Conservation (phyloP, 1,284 basidiomycete genomes). For the Retiboletus fuscus region DNA sequence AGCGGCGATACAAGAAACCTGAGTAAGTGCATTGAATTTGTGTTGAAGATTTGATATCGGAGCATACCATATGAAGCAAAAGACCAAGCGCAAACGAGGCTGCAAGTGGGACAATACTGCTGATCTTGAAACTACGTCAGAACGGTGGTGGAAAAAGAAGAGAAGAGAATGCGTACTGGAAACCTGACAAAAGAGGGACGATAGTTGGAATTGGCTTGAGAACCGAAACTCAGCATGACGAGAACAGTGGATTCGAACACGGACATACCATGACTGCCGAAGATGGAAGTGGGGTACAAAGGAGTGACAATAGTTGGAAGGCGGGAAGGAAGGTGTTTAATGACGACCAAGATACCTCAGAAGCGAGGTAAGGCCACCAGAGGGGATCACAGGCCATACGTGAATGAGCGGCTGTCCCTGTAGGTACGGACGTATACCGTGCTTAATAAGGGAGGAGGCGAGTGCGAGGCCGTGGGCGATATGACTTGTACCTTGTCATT, state of each 20-base stretch:
- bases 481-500: not conserved
- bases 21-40: too few relatives aligned
- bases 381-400: constrained; percentile 14
- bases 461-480: not conserved
- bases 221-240: constrained; percentile 4
- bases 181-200: constrained; percentile 30
- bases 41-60: too few relatives aligned
- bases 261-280: constrained; percentile 21
- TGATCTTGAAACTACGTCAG: not conserved
- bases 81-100: constrained; percentile 2
- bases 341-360: constrained; percentile 13
- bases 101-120: not conserved
- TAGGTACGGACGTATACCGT: constrained; percentile 20
- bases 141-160: not conserved
- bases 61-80: constrained; percentile 12
- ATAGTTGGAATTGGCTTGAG: constrained; percentile 31
- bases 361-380: constrained; percentile 22
- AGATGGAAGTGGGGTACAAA: constrained; percentile 13
- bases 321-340: not conserved
- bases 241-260: not conserved
- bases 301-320: constrained; percentile 38
- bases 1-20: not conserved
- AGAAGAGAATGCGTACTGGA: not conserved
- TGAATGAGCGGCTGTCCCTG: constrained; percentile 1
- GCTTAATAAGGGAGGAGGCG: constrained; percentile 11